phyloP scores from a whole-genome alignment of 2,329 filamentous ascomycete genomes.

The Hypoxylon sp. region DNA sequence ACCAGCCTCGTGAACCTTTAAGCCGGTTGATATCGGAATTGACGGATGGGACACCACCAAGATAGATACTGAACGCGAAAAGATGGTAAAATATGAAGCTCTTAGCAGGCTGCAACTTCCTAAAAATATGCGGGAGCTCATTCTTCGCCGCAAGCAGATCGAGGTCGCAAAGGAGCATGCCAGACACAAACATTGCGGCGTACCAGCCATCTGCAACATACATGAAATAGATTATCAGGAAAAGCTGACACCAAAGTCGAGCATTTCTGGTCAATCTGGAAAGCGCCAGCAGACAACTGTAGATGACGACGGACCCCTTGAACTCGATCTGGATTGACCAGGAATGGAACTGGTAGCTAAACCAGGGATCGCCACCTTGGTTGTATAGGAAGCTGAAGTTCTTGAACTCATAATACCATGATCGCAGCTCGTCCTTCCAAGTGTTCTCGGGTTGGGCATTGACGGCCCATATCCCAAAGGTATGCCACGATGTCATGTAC shows the following conservation, averaged over 20 bases:
- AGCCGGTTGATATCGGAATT: slow-evolving; percentile 63
- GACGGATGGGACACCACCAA: slow-evolving; percentile 71
- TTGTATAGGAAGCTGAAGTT: slow-evolving; percentile 77
- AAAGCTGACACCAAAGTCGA: slow-evolving; percentile 65
- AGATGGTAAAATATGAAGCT: slow-evolving; percentile 64
- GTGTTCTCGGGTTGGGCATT: slow-evolving; percentile 54
- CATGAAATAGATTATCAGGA: slow-evolving; percentile 73
- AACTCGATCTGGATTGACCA: slow-evolving; percentile 76
- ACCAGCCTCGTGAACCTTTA: slow-evolving; percentile 69
- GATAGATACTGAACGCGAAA: slow-evolving; percentile 65
- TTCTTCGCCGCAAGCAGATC: slow-evolving; percentile 65
- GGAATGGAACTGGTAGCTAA: slow-evolving; percentile 69
- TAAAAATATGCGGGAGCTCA: slow-evolving; percentile 64
- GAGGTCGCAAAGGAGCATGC: slow-evolving; percentile 72
- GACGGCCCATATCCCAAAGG: slow-evolving; percentile 61
- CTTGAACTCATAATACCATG: slow-evolving; percentile 68
- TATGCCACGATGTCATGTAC: slow-evolving; percentile 66
- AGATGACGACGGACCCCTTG: slow-evolving; percentile 73
- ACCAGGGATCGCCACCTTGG: slow-evolving; percentile 67
- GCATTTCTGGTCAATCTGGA: slow-evolving; percentile 66
- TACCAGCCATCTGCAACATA: slow-evolving; percentile 75
- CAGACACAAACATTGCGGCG: slow-evolving; percentile 69
- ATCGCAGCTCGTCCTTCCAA: slow-evolving; percentile 63
- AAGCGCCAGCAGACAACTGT: slow-evolving; percentile 68
- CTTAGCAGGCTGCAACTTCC: slow-evolving; percentile 61